These are phyloP conservation scores for Parachaetomium inaequale DNA, from an alignment of 495 filamentous ascomycete species.

Conservation along the genomic window DNA sequence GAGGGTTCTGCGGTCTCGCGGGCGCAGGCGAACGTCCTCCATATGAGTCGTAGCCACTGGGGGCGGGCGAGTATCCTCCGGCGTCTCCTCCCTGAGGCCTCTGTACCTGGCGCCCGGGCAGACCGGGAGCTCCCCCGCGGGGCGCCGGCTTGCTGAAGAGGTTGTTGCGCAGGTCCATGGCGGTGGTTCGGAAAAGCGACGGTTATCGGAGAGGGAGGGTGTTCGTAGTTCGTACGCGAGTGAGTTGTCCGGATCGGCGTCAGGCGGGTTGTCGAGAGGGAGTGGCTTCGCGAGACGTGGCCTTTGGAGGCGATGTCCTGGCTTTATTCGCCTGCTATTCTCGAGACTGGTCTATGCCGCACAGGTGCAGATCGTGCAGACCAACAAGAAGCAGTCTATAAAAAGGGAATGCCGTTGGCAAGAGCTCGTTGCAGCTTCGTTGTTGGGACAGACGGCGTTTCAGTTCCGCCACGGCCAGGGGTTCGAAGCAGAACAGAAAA, in stretches of 20 bases:
- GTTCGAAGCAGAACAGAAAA: neutral
- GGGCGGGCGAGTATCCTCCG: slow-evolving; percentile 21
- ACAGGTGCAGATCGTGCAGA: neutral
- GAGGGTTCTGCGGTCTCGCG: slow-evolving; percentile 11
- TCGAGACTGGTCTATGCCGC: neutral
- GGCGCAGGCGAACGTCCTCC: slow-evolving; percentile 19
- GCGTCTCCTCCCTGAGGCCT: slow-evolving; percentile 18
- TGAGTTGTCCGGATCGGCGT: neutral
- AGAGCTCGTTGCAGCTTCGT: neutral
- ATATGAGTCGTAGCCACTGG: slow-evolving; percentile 22
- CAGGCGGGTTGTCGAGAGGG: neutral
- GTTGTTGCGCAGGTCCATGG: slow-evolving; percentile 42
- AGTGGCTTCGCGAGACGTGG: slow-evolving; percentile 5
- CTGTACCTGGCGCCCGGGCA: slow-evolving; percentile 33
- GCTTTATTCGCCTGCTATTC: neutral
- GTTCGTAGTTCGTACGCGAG: neutral
- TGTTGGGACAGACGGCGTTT: slow-evolving; percentile 18
- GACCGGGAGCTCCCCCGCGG: slow-evolving; percentile 23
- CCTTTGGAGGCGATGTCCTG: neutral
- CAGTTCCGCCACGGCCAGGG: slow-evolving; percentile 1
- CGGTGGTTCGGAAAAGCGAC: neutral
- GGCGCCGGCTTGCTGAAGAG: slow-evolving; percentile 36
- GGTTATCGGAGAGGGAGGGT: neutral
- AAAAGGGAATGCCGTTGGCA: neutral
- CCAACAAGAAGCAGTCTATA: neutral